Evolutionary conservation across 2,329 filamentous ascomycete genomes (phyloP), one percentile per base, ranked within the genome.

Genomic region (Fusarium subglutinans): DNA sequence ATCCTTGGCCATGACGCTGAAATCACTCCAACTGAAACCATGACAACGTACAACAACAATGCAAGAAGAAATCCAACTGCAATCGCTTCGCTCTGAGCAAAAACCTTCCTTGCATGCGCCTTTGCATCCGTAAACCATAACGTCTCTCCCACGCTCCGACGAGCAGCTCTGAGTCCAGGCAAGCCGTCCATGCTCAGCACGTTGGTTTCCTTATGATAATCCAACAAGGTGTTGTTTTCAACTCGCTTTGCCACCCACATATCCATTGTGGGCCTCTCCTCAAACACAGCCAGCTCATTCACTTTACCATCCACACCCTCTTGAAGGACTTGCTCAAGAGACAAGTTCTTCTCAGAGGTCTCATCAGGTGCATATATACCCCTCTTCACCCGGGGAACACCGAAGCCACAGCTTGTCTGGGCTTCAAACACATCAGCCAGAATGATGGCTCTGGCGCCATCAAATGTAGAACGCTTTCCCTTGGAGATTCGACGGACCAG

Each of bases 321-420:
- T 12, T 65, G 76, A 26, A 82, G 77, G 20, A 81, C 50, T 40
- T 77, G 69, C 55, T 79, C 74, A 14, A 76, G 47, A 33, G 73
- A 44, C 41, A 70, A 43, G 51, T 60, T 28, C 47, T 76, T 64
- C 40, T 72, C 76, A 9, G 66, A 56, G 33, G 73, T 61, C 35
- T 77, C 72, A 4, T 75, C 79, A 15, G 77, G 71, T 13, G 77
- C 78, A 65, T 86, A 84, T 13, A 85, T 72, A 35, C 73, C 82
- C 77, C 77, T 85, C 76, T 75, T 83, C 43, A 91, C 80, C 37
- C 86, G 82, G 4, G 91, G 90, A 13, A 93, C 90, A 30, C 88
- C 90, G 74, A 86, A 93, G 12, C 91, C 91, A 77, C 91, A 93
- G 57, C 87, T 89, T 15, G 90, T 92, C 84, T 92, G 90, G 8